These are phyloP conservation scores for Orbilia brochopaga DNA, from an alignment of 2,329 filamentous ascomycete genomes.

Conservation along the genomic window DNA sequence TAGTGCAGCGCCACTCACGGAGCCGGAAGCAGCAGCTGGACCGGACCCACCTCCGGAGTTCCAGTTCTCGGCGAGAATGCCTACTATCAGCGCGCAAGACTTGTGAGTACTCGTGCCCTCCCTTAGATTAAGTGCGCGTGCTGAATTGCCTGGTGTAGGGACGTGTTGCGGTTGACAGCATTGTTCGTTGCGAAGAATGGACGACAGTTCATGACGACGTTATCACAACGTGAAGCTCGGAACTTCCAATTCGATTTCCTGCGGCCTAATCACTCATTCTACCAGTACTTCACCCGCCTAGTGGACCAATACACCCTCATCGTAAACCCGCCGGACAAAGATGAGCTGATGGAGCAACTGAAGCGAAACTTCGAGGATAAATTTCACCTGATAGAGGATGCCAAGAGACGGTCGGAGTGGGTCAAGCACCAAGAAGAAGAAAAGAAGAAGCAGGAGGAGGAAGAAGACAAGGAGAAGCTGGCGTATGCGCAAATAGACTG, in stretches of 20 bases:
- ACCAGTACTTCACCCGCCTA: conserved; percentile 91
- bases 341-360: conserved; percentile 74
- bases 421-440: conserved; percentile 81
- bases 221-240: conserved; percentile 84
- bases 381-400: conserved; percentile 77
- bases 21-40: conserved; percentile 74
- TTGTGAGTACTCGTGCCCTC: conserved; percentile 67
- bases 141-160: conserved; percentile 40
- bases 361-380: conserved; percentile 78
- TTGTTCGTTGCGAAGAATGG: conserved; percentile 93
- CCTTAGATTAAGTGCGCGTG: not conserved
- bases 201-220: conserved; percentile 83
- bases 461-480: conserved; percentile 78
- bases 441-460: conserved; percentile 85
- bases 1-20: conserved; percentile 61
- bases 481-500: conserved; percentile 89
- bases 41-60: conserved; percentile 86
- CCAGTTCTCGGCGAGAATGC: conserved; percentile 94
- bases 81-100: conserved; percentile 94
- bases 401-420: conserved; percentile 86
- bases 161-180: conserved; percentile 73
- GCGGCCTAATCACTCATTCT: conserved; percentile 90
- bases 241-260: conserved; percentile 98
- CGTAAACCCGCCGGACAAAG: conserved; percentile 59
- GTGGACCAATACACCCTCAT: conserved; percentile 82